Evolutionary conservation across 495 filamentous ascomycete genomes (phyloP).

Genomic region (Chaetomium fimeti): DNA sequence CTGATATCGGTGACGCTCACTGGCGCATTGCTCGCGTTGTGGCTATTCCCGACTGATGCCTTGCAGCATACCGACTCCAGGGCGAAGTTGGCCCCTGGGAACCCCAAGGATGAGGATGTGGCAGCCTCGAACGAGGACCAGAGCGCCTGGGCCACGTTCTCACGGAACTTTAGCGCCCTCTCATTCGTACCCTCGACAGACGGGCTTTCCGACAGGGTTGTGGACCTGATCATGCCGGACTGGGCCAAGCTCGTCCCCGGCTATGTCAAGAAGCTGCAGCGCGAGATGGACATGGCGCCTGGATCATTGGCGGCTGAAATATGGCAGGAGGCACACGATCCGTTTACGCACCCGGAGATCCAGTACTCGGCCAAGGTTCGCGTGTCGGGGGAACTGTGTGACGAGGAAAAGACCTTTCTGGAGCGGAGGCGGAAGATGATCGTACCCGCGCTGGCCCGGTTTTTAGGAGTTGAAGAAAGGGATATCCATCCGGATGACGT

Average conservation of each 20-base stretch:
- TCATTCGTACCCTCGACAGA: slow-evolving; percentile 52
- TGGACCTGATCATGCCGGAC: slow-evolving; percentile 69
- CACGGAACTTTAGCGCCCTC: slow-evolving; percentile 58
- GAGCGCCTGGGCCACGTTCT: slow-evolving; percentile 60
- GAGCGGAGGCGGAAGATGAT: slow-evolving; percentile 61
- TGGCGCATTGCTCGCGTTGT: slow-evolving; percentile 43
- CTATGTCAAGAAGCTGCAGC: slow-evolving; percentile 78
- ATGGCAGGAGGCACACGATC: slow-evolving; percentile 85
- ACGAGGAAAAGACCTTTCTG: slow-evolving; percentile 75
- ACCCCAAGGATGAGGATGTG: background rate
- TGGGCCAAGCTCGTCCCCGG: slow-evolving; percentile 77
- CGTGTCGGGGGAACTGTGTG: slow-evolving; percentile 76
- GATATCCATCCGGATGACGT: slow-evolving; percentile 93
- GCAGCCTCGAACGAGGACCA: slow-evolving; percentile 20
- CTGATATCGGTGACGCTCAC: slow-evolving; percentile 33
- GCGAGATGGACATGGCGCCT: slow-evolving; percentile 79
- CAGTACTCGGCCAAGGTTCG: slow-evolving; percentile 73
- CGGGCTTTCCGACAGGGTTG: slow-evolving; percentile 62
- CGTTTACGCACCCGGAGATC: slow-evolving; percentile 81
- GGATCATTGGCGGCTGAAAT: slow-evolving; percentile 89
- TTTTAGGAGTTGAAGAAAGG: slow-evolving; percentile 69
- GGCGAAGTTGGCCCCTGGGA: background rate
- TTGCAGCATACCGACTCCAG: slow-evolving; percentile 16
- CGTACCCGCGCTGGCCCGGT: slow-evolving; percentile 70
- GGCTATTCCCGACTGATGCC: slow-evolving; percentile 44